Evolutionary conservation across 2,329 filamentous ascomycete genomes (phyloP).

Genomic region (Podosphaera fusca): DNA sequence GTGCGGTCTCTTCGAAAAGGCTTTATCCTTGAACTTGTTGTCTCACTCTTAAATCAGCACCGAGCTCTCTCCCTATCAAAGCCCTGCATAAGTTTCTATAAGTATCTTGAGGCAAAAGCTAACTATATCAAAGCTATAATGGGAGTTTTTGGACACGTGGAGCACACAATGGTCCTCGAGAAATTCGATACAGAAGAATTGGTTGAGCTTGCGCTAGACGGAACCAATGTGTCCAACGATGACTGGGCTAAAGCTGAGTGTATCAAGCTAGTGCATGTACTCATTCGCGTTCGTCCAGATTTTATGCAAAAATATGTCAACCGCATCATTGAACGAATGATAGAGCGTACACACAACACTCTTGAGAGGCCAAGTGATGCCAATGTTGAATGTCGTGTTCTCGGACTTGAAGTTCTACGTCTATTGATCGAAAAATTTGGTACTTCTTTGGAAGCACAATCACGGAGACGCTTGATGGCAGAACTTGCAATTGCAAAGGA

Average conservation of each 20-base stretch:
- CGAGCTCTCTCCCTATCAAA: background rate
- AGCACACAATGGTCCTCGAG: conserved; percentile 3
- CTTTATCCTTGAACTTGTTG: conserved; percentile 1
- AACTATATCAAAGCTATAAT: conserved; percentile 13
- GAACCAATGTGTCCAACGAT: conserved; percentile 10
- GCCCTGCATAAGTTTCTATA: background rate
- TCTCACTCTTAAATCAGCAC: background rate
- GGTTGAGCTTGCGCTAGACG: conserved; percentile 10
- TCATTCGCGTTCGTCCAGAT: conserved; percentile 7
- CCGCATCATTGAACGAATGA: conserved; percentile 13
- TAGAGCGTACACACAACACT: conserved; percentile 12
- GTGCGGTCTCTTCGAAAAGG: conserved; percentile 11
- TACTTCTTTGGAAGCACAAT: conserved; percentile 4
- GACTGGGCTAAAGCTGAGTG: conserved; percentile 8
- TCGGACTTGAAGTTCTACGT: conserved; percentile 13
- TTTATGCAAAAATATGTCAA: conserved; percentile 11
- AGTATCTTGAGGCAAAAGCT: conserved; percentile 4
- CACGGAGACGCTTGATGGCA: conserved; percentile 6
- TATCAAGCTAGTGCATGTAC: conserved; percentile 8
- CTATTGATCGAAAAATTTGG: conserved; percentile 8
- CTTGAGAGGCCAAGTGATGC: conserved; percentile 11
- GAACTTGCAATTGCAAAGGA: conserved; percentile 11
- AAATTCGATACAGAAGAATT: conserved; percentile 5
- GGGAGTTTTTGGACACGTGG: conserved; percentile 11
- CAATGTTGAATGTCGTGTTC: conserved; percentile 7